A percentile compares a stretch with the other conserved stretches of the same genome.
Conservation (phyloP, 2,329 filamentous ascomycete genomes). For the Phialemonium atrogriseum region DNA sequence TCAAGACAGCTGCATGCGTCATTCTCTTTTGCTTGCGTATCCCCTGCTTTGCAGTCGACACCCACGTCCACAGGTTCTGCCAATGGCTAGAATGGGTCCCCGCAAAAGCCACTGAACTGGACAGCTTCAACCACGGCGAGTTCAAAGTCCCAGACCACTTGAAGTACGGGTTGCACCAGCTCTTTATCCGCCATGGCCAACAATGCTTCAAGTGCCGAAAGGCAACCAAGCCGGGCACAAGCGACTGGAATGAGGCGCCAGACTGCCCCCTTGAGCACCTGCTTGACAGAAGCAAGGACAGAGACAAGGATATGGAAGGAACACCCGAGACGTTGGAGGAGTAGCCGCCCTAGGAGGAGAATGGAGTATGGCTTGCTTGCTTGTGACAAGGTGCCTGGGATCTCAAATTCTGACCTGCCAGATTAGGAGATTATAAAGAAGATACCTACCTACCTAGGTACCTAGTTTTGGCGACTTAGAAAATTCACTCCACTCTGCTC, state of each 20-base stretch:
- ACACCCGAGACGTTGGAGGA: too few species aligned
- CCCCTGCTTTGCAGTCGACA: slow-evolving; percentile 50
- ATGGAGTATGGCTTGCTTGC: too few species aligned
- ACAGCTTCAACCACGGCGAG: slow-evolving; percentile 45
- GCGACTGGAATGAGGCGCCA: slow-evolving; percentile 49
- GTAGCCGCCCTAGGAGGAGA: too few species aligned
- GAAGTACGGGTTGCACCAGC: slow-evolving; percentile 47
- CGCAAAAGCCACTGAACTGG: slow-evolving; percentile 31
- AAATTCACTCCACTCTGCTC: too few species aligned
- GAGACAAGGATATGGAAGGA: slow-evolving; percentile 10
- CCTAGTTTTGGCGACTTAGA: too few species aligned
- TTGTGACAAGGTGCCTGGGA: too few species aligned
- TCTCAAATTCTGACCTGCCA: too few species aligned
- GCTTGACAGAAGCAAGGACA: slow-evolving; percentile 22
- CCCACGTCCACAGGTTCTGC: slow-evolving; percentile 44
- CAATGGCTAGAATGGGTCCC: slow-evolving; percentile 51
- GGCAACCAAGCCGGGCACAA: slow-evolving; percentile 45
- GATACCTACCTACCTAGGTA: too few species aligned
- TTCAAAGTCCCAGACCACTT: slow-evolving; percentile 40
- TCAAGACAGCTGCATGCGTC: slow-evolving; percentile 50
- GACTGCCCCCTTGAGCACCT: slow-evolving; percentile 34
- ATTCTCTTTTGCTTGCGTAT: slow-evolving; percentile 46
- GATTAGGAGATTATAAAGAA: too few species aligned
- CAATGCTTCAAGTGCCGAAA: slow-evolving; percentile 37
- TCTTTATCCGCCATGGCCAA: slow-evolving; percentile 46